Conservation (phyloP, 2,329 filamentous ascomycete species). For the Periconia digitata region DNA sequence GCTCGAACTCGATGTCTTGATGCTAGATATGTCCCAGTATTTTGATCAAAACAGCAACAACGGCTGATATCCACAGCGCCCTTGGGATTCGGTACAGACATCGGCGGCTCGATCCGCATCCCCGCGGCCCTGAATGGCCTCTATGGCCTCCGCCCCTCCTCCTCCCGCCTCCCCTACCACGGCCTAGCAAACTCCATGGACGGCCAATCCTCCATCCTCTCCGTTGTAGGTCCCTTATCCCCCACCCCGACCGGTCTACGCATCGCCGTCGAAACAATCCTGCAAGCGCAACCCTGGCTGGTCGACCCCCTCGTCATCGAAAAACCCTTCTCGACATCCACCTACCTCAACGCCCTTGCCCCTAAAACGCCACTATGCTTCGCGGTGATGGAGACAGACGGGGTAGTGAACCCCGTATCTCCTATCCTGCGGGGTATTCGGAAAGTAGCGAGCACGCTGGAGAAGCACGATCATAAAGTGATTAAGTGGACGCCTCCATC, state of each 20-base stretch:
- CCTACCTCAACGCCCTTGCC: constrained; percentile 37
- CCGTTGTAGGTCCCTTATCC: constrained; percentile 65
- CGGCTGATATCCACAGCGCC: constrained; percentile 42
- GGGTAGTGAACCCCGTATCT: constrained; percentile 37
- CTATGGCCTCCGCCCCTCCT: constrained; percentile 58
- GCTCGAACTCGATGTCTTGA: too few species aligned
- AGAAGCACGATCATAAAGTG: constrained; percentile 30
- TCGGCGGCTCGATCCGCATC: constrained; percentile 59
- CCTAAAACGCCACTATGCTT: constrained; percentile 40
- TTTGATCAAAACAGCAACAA: too few species aligned
- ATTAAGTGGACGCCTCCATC: constrained; percentile 30
- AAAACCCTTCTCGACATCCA: constrained; percentile 63
- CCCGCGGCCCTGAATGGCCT: constrained; percentile 62
- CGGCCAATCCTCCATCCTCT: constrained; percentile 65
- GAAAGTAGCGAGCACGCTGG: constrained; percentile 22
- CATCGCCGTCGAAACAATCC: constrained; percentile 58
- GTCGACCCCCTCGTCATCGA: constrained; percentile 66
- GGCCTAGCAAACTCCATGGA: constrained; percentile 62
- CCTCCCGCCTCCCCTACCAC: constrained; percentile 51
- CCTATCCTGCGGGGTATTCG: constrained; percentile 40
- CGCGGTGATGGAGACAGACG: constrained; percentile 37
- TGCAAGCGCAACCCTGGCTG: constrained; percentile 65
- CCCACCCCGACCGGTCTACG: constrained; percentile 57
- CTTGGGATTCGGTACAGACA: constrained; percentile 60
- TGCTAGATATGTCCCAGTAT: too few species aligned